Evolutionary conservation across 78 protist species (phyloP).

Genomic region (Dictyostelium brefeldianum): DNA sequence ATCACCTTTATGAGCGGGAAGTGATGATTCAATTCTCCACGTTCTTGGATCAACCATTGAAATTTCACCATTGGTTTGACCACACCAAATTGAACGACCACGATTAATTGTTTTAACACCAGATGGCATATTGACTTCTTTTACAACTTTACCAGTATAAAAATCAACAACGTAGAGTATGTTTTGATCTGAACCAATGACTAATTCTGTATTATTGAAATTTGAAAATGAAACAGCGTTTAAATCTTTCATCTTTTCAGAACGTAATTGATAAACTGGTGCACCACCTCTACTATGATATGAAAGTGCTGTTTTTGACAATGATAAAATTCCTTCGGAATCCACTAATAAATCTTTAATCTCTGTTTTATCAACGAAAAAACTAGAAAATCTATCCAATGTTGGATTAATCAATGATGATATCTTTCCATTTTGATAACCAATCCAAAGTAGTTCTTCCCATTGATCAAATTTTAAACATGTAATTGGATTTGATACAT

Average conservation of each 20-base stretch:
- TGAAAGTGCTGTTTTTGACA: not conserved
- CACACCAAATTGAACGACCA: constrained; percentile 57
- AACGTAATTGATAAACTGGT: constrained; percentile 23
- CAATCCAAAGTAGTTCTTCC: constrained; percentile 76
- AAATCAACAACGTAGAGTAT: constrained; percentile 42
- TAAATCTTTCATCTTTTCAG: constrained; percentile 45
- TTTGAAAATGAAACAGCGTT: constrained; percentile 36
- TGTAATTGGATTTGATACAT: constrained; percentile 25
- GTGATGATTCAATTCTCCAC: constrained; percentile 39
- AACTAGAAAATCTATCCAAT: constrained; percentile 51
- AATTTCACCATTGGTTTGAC: constrained; percentile 68
- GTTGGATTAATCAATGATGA: constrained; percentile 57
- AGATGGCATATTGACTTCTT: constrained; percentile 32
- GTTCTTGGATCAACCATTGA: constrained; percentile 67
- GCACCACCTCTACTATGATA: constrained; percentile 70
- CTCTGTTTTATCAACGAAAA: constrained; percentile 23
- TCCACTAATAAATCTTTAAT: constrained; percentile 58
- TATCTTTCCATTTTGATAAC: constrained; percentile 64
- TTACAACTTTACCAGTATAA: constrained; percentile 52
- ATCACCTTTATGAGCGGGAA: constrained; percentile 63
- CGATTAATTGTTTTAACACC: constrained; percentile 39
- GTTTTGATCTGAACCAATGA: constrained; percentile 33
- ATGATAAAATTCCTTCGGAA: constrained; percentile 38
- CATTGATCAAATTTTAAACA: constrained; percentile 54
- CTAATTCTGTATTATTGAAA: constrained; percentile 37